Evolutionary conservation across 176 grass and related monocot genomes (phyloP).

Genomic region (Dendrocalamus sinicus): DNA sequence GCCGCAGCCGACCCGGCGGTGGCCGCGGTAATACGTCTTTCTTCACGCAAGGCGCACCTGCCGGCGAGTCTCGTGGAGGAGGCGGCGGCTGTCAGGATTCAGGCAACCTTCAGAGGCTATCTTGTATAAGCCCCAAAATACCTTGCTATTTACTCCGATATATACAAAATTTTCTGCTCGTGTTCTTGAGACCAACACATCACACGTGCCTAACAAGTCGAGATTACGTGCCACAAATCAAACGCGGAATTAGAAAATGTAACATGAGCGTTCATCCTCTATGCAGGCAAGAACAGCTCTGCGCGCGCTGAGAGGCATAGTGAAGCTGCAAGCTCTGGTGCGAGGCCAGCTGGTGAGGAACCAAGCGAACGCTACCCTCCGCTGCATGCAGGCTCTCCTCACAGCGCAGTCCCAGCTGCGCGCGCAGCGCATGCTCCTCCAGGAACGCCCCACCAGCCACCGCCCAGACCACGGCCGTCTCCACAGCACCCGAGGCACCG

Average conservation of each 20-base stretch:
- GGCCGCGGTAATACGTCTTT: slow-evolving; percentile 57
- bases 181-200: neutral
- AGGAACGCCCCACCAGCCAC: slow-evolving; percentile 42
- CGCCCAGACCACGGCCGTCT: slow-evolving; percentile 55
- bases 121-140: slow-evolving; percentile 50
- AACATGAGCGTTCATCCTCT: neutral
- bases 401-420: slow-evolving; percentile 67
- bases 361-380: slow-evolving; percentile 79
- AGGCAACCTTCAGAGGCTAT: slow-evolving; percentile 78
- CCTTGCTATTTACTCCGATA: neutral
- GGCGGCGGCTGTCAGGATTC: slow-evolving; percentile 71
- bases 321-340: slow-evolving; percentile 85
- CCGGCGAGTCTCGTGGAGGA: slow-evolving; percentile 43
- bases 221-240: neutral
- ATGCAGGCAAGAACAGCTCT: slow-evolving; percentile 78
- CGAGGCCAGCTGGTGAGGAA: slow-evolving; percentile 84
- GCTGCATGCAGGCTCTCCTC: slow-evolving; percentile 83
- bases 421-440: slow-evolving; percentile 56
- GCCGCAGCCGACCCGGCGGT: slow-evolving; percentile 59
- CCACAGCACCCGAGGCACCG: slow-evolving; percentile 61
- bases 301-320: slow-evolving; percentile 81
- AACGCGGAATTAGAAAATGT: neutral
- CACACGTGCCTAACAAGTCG: neutral
- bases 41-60: slow-evolving; percentile 25
- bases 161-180: neutral